Evolutionary conservation across 805 yeast species (phyloP), one percentile per base, ranked within the genome.

Genomic region (Metschnikowia gelsemii): DNA sequence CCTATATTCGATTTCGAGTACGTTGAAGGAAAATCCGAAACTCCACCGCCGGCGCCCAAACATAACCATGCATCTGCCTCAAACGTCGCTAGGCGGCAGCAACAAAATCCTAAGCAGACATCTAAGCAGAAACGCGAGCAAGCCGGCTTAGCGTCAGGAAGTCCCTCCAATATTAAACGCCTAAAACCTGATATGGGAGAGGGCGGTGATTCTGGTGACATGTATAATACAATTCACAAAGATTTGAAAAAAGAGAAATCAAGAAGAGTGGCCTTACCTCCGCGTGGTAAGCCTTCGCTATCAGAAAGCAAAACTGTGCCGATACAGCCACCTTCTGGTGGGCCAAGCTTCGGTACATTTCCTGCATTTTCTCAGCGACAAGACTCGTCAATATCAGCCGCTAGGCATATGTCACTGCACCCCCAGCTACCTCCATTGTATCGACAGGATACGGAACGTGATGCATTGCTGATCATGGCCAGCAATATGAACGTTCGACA

Each of bases 1-100:
- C 86, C 90, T 0, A 66, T 89, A 17, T 80, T 90, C 46, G 82
- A 81, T 24, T 85, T 77, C 56, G 64, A 65, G 61, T 56, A 68
- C 49, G 48, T 68, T 18, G 75, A 70, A 50, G 75, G 74, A 8
- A 52, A 60, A 43, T 58, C 68, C 1, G 61, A 47, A 38, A 59
- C 73, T n/a, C 75, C 75, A 2, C 75, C 75, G 2, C 75, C 75
- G 6, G 75, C 75, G 3, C 75, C 74, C 5, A 68, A 68, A 51
- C 75, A 69, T 47, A 66, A 56, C 48, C 75, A 69, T 46, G 75
- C 74, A 3, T 64, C 70, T n/a, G 74, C 75, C 2, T 57, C 66
- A 8, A 70, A 70, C 45, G 57, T 64, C 5, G 73, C 73, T 14
- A 54, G 61, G 32, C 50, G 72, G 27, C 43, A 40, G 17, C 40